Conservation (phyloP, 441 rosid genomes). For the Macaranga tanarius region DNA sequence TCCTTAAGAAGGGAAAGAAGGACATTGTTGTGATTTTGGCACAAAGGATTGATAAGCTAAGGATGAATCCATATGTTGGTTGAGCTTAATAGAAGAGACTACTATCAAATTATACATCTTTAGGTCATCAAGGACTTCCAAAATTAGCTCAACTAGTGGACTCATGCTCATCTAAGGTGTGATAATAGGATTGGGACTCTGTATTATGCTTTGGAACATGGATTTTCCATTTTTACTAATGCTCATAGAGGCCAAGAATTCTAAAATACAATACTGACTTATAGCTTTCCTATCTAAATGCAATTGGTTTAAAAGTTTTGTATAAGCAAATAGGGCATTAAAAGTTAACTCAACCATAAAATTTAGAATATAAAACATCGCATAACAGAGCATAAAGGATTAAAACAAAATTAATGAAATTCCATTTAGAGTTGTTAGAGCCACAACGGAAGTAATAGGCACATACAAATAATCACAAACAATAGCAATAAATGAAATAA, state of each 20-base stretch:
- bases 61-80: constrained; percentile 51
- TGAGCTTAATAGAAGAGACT: constrained; percentile 12
- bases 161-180: not conserved
- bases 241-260: not conserved
- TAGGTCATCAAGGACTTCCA: not conserved
- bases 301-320: not conserved
- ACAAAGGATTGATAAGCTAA: constrained; percentile 55
- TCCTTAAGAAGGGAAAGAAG: constrained; percentile 56
- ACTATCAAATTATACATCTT: not conserved
- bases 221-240: not conserved
- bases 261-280: not conserved
- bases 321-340: not conserved
- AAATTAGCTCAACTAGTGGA: not conserved
- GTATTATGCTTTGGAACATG: not conserved
- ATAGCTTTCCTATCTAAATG: not conserved
- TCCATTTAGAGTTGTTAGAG: too few species aligned
- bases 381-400: too few species aligned
- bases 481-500: too few species aligned
- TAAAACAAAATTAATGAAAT: too few species aligned
- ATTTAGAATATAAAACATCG: too few species aligned
- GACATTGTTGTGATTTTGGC: constrained; percentile 45
- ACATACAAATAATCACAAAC: too few species aligned
- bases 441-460: too few species aligned
- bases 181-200: not conserved
- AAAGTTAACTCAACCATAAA: not conserved